Percentiles rank a stretch among this genome's conserved stretches.
Evolutionary conservation across 225 moss, liverwort and hornwort genomes (phyloP).

Genomic region (Pseudisothecium myosuroides): DNA sequence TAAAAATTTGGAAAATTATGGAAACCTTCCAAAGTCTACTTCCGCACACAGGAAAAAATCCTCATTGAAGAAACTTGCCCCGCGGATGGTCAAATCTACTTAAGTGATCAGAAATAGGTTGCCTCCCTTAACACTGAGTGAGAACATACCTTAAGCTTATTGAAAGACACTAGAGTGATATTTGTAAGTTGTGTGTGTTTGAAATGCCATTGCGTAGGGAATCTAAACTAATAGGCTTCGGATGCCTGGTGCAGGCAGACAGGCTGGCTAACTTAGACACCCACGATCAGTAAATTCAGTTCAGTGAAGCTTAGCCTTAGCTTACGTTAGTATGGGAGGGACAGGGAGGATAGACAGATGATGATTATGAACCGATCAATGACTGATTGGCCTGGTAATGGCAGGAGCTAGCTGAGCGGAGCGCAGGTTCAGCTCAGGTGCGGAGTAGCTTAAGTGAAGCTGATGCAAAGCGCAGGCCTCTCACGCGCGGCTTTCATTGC

Average conservation of each 20-base stretch:
- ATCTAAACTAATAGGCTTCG: neutral
- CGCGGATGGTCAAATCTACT: no score
- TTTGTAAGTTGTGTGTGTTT: no score
- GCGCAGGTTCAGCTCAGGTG: neutral
- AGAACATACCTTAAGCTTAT: no score
- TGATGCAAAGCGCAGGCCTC: neutral
- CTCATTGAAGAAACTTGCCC: no score
- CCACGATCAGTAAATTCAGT: neutral
- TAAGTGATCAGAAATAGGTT: no score
- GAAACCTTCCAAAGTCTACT: no score
- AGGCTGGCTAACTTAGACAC: neutral
- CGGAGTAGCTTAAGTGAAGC: neutral
- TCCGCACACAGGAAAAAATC: no score
- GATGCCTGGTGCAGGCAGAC: neutral
- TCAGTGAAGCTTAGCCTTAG: no score
- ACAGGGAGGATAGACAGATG: neutral
- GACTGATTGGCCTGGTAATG: neutral
- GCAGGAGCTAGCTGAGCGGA: neutral
- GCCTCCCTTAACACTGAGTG: no score
- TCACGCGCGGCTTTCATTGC: neutral
- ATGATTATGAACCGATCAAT: neutral
- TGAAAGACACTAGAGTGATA: no score
- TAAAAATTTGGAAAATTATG: no score
- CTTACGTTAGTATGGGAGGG: neutral
- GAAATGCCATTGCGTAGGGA: neutral